Evolutionary conservation across 2,329 filamentous ascomycete species (phyloP), one percentile per base, ranked within the genome.

Genomic region (Nemania diffusa): DNA sequence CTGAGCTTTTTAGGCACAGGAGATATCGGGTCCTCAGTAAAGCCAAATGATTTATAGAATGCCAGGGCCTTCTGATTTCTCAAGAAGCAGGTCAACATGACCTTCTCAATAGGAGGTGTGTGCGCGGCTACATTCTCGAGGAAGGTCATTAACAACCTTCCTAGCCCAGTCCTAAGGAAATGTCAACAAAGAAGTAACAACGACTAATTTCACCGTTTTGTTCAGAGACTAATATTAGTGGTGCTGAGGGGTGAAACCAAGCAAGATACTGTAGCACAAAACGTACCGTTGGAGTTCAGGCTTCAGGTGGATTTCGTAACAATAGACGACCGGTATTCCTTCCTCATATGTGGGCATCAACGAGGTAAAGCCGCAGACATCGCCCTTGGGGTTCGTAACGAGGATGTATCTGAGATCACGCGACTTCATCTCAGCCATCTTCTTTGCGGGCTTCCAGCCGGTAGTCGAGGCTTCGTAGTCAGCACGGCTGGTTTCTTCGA

Each of bases 261-360:
- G 24, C 20, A 40, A 24, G 15, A 32, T 37, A n/a, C 2, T 27
- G 20, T 26, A 17, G 22, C 15, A 22, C 17, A n/a, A n/a, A n/a
- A 79, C 80, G 69, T 77, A 87, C 80, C 89, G 84, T 71, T 87
- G 85, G 4, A 91, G 76, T 1, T 81, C 78, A 1, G 83, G 79
- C 42, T 82, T 78, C 2, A 94, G 84, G 74, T 95, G 92, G 40
- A 95, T 88, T 79, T 95, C 92, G 76, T 94, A 95, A 77, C 92
- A 90, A 78, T 94, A 95, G 22, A 93, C 76, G 1, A 94, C 91
- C 0, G 88, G 83, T 65, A 87, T 80, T 1, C 84, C 84, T 68
- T 90, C 87, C 74, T 93, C 91, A 73, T 87, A 87, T 1, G 89
- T 91, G n/a, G 91, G 85, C 89, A 92, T 90, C 73, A 92, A 81